These are phyloP conservation scores for Trichoderma sp. DNA, from an alignment of 2,329 filamentous ascomycete species.

Conservation along the genomic window DNA sequence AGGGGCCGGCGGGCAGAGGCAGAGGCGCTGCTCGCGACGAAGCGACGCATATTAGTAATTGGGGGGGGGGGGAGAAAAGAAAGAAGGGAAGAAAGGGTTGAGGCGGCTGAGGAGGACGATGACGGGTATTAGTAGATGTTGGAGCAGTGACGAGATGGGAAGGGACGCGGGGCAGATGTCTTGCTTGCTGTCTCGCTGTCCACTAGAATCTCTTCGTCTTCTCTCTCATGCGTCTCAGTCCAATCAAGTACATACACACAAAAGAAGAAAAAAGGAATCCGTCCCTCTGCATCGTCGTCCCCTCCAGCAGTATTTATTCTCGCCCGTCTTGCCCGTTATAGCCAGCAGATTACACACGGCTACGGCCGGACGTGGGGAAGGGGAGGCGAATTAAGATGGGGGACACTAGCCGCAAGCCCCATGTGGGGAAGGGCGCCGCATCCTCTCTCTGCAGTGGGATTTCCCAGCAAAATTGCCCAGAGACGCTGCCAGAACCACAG, in stretches of 20 bases:
- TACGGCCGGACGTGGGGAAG: constrained; percentile 26
- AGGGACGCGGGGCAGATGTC: not conserved
- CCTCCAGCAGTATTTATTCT: not conserved
- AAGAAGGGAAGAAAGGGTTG: not conserved
- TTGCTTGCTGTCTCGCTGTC: not conserved
- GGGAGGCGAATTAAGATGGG: constrained; percentile 14
- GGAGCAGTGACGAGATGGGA: not conserved
- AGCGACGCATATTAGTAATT: constrained; percentile 50
- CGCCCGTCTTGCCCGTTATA: not conserved
- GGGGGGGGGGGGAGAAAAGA: constrained; percentile 27
- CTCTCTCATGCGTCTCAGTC: not conserved
- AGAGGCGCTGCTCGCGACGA: constrained; percentile 47
- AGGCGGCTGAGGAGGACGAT: not conserved
- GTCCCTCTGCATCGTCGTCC: not conserved
- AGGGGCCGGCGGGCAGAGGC: constrained; percentile 43
- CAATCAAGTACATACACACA: not conserved
- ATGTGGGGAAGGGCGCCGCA: constrained; percentile 17
- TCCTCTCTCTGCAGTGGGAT: not conserved
- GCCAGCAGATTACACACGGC: constrained; percentile 2
- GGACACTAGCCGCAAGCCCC: not conserved
- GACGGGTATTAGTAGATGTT: not conserved
- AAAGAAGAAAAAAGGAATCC: not conserved
- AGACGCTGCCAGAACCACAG: too few relatives aligned
- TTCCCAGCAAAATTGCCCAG: not conserved
- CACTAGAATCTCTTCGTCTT: not conserved